phyloP scores from a whole-genome alignment of 208 protist genomes.

The Trypanosoma congolense region DNA sequence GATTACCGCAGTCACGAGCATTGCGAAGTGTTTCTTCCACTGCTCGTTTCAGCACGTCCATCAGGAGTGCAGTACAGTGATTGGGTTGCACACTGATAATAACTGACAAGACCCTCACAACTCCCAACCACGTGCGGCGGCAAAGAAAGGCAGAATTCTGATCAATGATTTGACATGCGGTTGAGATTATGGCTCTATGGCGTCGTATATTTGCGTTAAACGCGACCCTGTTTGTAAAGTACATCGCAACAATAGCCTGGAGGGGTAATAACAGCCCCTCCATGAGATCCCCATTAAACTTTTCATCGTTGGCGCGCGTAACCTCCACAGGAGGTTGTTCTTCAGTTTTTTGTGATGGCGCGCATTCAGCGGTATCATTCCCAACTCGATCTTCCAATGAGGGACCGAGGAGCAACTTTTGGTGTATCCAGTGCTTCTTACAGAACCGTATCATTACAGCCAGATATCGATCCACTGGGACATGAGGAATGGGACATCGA shows the following conservation, averaged over 20 bases:
- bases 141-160: constrained; percentile 13
- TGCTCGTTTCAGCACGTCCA: not conserved
- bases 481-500: constrained; percentile 11
- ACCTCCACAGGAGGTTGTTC: too few relatives aligned
- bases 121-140: constrained; percentile 15
- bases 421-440: constrained; percentile 14
- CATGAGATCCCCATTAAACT: constrained; percentile 11
- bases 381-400: not conserved
- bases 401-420: not conserved
- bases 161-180: constrained; percentile 20
- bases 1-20: constrained; percentile 14
- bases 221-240: constrained; percentile 3
- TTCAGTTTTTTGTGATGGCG: too few relatives aligned
- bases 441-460: constrained; percentile 24
- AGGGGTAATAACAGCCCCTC: constrained; percentile 9
- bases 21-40: constrained; percentile 18
- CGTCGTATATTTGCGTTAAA: constrained; percentile 23
- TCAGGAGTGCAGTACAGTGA: constrained; percentile 15
- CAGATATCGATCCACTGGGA: constrained; percentile 36
- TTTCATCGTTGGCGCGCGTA: too few relatives aligned
- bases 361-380: too few relatives aligned
- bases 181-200: constrained; percentile 19
- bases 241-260: constrained; percentile 1
- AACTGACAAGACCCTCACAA: constrained; percentile 6
- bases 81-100: constrained; percentile 3